Evolutionary conservation across 2,329 filamentous ascomycete species (phyloP).

Genomic region (Lasiodiplodia gonubiensis): DNA sequence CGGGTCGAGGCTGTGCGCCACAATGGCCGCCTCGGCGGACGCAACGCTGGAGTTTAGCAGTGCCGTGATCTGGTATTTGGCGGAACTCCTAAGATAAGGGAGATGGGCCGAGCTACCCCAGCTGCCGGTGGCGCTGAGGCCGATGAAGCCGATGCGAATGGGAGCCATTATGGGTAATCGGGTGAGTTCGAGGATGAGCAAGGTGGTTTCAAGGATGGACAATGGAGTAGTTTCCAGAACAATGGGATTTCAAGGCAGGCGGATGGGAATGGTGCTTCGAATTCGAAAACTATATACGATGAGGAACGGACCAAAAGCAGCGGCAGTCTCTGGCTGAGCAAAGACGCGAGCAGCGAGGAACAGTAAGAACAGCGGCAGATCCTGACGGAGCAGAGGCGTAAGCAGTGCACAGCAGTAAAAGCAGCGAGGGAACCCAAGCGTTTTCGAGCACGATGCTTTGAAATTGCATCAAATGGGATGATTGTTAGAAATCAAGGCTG

Average conservation of each 20-base stretch:
- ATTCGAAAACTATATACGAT: neutral
- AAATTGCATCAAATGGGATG: conserved; percentile 7
- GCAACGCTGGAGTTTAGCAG: conserved; percentile 56
- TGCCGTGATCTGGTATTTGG: conserved; percentile 55
- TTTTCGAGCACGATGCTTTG: neutral
- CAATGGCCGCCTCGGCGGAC: conserved; percentile 51
- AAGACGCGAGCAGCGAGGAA: neutral
- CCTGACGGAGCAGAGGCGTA: neutral
- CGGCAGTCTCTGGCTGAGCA: neutral
- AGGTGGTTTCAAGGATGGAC: too few relatives aligned
- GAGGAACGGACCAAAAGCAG: neutral
- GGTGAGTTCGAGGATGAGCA: neutral
- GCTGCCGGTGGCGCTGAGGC: conserved; percentile 41
- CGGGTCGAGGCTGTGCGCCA: conserved; percentile 45
- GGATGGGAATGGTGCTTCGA: neutral
- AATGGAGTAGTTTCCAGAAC: too few relatives aligned
- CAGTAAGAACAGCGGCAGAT: neutral
- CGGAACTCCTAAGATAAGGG: conserved; percentile 42
- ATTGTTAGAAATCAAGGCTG: conserved; percentile 18
- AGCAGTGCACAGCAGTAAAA: neutral
- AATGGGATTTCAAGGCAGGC: neutral
- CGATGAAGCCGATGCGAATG: conserved; percentile 42
- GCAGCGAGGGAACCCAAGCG: neutral
- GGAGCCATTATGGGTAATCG: conserved; percentile 34
- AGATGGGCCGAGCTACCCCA: conserved; percentile 50